These are phyloP conservation scores for Lasiodiplodia hormozganensis DNA, from an alignment of 2,329 filamentous ascomycete genomes.

Conservation along the genomic window DNA sequence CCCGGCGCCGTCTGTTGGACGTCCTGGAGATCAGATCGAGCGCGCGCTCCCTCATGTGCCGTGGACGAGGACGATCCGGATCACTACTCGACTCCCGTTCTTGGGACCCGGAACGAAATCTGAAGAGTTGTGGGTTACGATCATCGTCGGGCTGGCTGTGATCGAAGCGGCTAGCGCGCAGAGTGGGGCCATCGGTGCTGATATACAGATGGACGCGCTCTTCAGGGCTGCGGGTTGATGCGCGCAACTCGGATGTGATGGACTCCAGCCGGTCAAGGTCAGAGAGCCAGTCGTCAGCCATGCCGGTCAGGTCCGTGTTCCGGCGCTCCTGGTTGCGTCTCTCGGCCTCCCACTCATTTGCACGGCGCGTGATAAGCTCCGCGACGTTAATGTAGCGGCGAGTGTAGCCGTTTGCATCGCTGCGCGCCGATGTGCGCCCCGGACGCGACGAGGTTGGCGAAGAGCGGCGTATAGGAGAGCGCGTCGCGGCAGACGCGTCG, in stretches of 20 bases:
- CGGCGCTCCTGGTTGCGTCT: slow-evolving; percentile 14
- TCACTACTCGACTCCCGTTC: slow-evolving; percentile 13
- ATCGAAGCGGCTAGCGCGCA: slow-evolving; percentile 9
- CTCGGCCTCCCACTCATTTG: neutral
- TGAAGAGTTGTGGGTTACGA: neutral
- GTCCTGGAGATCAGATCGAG: neutral
- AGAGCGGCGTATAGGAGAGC: slow-evolving; percentile 66
- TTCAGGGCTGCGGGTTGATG: slow-evolving; percentile 33
- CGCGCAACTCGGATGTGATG: slow-evolving; percentile 43
- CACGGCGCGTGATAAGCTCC: neutral
- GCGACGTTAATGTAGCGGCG: slow-evolving; percentile 36
- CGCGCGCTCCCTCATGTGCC: neutral
- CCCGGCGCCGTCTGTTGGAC: slow-evolving; percentile 12
- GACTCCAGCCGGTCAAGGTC: slow-evolving; percentile 3
- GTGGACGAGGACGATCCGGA: slow-evolving; percentile 8
- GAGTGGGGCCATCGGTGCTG: slow-evolving; percentile 9
- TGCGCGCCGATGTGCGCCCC: slow-evolving; percentile 10
- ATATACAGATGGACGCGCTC: slow-evolving; percentile 23
- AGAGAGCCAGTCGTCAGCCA: slow-evolving; percentile 16
- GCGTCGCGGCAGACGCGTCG: slow-evolving; percentile 60
- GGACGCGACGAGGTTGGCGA: slow-evolving; percentile 22
- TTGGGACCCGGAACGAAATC: neutral
- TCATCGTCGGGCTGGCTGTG: slow-evolving; percentile 11
- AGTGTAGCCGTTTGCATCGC: slow-evolving; percentile 13
- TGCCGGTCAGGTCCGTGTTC: slow-evolving; percentile 4